These are phyloP conservation scores for Gastrodia elata DNA, from an alignment of 106 monocot genomes.

Conservation along the genomic window DNA sequence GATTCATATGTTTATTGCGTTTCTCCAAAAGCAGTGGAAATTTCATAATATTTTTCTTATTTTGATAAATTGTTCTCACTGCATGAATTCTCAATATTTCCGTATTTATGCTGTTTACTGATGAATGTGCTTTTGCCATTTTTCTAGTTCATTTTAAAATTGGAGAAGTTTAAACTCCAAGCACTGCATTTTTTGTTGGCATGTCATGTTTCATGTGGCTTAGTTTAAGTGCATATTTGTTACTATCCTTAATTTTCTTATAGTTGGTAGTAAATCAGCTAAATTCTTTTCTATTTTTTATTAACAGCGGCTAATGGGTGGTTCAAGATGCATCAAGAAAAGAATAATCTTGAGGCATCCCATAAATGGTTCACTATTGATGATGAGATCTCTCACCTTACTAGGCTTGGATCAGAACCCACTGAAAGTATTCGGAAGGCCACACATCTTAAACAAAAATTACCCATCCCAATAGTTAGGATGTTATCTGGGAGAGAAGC, in stretches of 20 bases:
- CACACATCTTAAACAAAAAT: slow-evolving; percentile 8
- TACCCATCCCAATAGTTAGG: slow-evolving; percentile 33
- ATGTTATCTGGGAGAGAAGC: slow-evolving; percentile 66
- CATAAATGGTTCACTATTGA: slow-evolving; percentile 25
- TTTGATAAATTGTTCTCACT: neutral
- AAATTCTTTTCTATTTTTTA: neutral
- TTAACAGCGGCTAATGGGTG: slow-evolving; percentile 10
- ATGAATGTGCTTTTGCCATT: too few species aligned
- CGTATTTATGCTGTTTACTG: too few species aligned
- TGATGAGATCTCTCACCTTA: slow-evolving; percentile 52
- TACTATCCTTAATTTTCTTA: neutral
- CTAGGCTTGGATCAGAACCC: slow-evolving; percentile 63
- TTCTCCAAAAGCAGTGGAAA: neutral
- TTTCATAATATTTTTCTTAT: neutral
- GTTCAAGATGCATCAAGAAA: slow-evolving; percentile 4
- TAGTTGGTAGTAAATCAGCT: neutral
- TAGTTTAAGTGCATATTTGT: slow-evolving; percentile 4
- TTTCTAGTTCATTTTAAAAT: too few species aligned
- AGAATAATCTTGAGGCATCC: neutral
- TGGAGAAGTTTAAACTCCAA: neutral
- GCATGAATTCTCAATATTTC: neutral
- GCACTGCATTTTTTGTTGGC: neutral
- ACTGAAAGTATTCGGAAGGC: slow-evolving; percentile 17
- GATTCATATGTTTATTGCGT: too few species aligned
- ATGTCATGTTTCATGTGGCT: neutral